A percentile compares a stretch with the other conserved stretches of the same genome.
phyloP scores from a whole-genome alignment of 495 filamentous ascomycete genomes.

The Letharia columbiana region DNA sequence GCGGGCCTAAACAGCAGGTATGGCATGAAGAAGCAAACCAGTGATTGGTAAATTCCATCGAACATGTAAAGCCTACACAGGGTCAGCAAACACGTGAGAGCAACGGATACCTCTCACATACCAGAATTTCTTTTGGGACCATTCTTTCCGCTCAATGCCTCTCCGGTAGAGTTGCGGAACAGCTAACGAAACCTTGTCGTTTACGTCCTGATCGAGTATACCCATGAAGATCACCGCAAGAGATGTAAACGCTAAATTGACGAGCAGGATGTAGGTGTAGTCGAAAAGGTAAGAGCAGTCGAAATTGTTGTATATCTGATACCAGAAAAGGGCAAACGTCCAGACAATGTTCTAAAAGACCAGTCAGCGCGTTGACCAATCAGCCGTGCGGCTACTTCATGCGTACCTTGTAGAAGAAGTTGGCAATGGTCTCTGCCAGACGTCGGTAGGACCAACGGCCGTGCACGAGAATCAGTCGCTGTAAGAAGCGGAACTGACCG shows the following conservation, averaged over 20 bases:
- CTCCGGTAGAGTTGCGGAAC: slow-evolving; percentile 93
- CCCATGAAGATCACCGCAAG: slow-evolving; percentile 93
- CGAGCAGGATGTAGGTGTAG: slow-evolving; percentile 92
- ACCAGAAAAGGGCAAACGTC: slow-evolving; percentile 98
- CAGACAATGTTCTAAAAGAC: slow-evolving; percentile 80
- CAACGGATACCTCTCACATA: slow-evolving; percentile 34
- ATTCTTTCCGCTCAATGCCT: slow-evolving; percentile 94
- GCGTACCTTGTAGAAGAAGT: slow-evolving; percentile 95
- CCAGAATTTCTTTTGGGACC: slow-evolving; percentile 97
- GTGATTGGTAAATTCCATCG: slow-evolving; percentile 90
- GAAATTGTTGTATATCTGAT: slow-evolving; percentile 88
- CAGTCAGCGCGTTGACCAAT: slow-evolving; percentile 11
- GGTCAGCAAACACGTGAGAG: slow-evolving; percentile 29
- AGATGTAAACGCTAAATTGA: slow-evolving; percentile 96
- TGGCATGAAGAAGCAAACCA: slow-evolving; percentile 87
- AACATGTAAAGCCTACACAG: slow-evolving; percentile 75
- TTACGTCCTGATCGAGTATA: slow-evolving; percentile 94
- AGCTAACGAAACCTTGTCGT: slow-evolving; percentile 83
- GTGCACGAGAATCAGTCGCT: slow-evolving; percentile 87
- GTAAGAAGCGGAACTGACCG: slow-evolving; percentile 91
- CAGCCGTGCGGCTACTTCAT: slow-evolving; percentile 13
- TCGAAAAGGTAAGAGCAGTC: slow-evolving; percentile 95
- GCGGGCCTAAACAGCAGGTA: slow-evolving; percentile 66
- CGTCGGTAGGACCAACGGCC: slow-evolving; percentile 94
- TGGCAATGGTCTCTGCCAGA: slow-evolving; percentile 86